Evolutionary conservation across 2,329 filamentous ascomycete species (phyloP), one percentile per base, ranked within the genome.

Genomic region (Chaetomiaceae sp.): DNA sequence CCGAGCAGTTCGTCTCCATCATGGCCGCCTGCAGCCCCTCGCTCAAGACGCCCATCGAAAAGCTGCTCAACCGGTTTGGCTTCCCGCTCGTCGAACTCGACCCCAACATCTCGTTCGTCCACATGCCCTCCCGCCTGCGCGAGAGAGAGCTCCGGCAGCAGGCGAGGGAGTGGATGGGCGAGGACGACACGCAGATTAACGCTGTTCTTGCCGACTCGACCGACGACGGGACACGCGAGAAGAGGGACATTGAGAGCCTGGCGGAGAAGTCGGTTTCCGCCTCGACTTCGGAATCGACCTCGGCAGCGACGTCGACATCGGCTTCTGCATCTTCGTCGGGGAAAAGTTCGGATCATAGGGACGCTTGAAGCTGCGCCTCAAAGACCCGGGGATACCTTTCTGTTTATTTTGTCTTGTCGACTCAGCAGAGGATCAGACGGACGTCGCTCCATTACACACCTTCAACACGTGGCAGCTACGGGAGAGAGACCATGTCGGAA

Each of bases 1-100:
- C 50, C 19, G 55, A 59, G 42, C 53, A 57, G 51, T 45, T 57
- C 5, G 38, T 55, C 17, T 53, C 53, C 27, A 30, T 59, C 10
- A 20, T 53, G 2, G 57, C 53, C 20, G 57, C 57, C 12, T 59
- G 57, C 47, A 51, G 55, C 33, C 57, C 57, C 10, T 54, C 55
- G 12, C 49, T 59, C n/a, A 59, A 59, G 47, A 45, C 49, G 16
- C 57, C 57, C 4, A 55, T 59, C 20, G 48, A 59, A 42, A 38
- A 14, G 12, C 12, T 55, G 37, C 33, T 59, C 8, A 44, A 23
- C 31, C 48, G 44, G 25, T 53, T 23, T 6, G 57, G 57, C 1
- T 40, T 59, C 20, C 33, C 39, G 8, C 35, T 58, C 8, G 50
- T 50, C 20, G 34, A 44, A 21, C 37, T 47, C 20, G 37, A 48